These are phyloP conservation scores for Psilocybe azurescens DNA, from an alignment of 768 basidiomycete species.

Conservation along the genomic window DNA sequence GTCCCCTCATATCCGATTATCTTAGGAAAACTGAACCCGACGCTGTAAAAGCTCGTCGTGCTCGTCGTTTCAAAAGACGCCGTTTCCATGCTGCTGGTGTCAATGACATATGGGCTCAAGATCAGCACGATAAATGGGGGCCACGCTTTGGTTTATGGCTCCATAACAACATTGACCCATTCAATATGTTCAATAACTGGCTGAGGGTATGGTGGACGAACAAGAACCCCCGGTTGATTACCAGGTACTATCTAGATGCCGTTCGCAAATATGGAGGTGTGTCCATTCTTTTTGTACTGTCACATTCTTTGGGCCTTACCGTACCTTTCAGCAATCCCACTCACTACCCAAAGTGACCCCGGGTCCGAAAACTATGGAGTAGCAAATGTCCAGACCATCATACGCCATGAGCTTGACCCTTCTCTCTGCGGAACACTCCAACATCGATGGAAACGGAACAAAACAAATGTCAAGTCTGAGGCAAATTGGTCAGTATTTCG, in stretches of 20 bases:
- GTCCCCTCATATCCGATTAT: neutral
- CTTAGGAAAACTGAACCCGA: neutral
- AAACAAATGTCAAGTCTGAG: constrained; percentile 44
- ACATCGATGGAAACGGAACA: constrained; percentile 36
- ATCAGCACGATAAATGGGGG: neutral
- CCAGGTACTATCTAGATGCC: neutral
- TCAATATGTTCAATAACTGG: neutral
- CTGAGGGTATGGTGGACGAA: neutral
- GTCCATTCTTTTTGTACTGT: neutral
- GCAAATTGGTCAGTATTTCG: constrained; percentile 41
- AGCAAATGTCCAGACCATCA: constrained; percentile 44
- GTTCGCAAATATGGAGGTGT: neutral
- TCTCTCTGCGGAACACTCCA: constrained; percentile 33
- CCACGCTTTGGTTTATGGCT: neutral
- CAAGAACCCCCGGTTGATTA: neutral
- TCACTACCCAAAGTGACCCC: constrained; percentile 44
- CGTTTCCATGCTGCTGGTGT: neutral
- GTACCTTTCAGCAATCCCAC: neutral
- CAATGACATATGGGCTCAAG: neutral
- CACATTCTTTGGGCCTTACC: too few relatives aligned
- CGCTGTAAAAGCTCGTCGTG: constrained; percentile 8
- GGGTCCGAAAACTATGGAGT: constrained; percentile 46
- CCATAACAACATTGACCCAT: neutral
- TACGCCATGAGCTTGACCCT: constrained; percentile 43
- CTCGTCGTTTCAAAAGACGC: neutral